Base-by-base conservation (phyloP, 495 filamentous ascomycete species). In the Trichoderma reesei region DNA sequence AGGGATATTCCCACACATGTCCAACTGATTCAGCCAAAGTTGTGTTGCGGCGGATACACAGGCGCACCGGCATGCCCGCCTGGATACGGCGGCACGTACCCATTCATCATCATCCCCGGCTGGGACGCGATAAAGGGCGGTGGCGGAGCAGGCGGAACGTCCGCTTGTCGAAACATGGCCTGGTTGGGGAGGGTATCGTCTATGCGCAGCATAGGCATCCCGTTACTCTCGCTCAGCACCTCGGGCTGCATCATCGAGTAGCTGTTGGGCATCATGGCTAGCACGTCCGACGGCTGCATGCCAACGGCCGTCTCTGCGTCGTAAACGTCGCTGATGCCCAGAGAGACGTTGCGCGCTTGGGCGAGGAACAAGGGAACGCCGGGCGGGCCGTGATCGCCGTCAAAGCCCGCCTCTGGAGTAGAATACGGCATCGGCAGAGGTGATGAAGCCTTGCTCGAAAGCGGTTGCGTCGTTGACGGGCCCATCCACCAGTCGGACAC, bases 321-420 rank as follows among this genome's bases (percentile, higher is more conserved):
- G 13, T 56, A 56, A 9, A 56, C 33, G n/a, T 56, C 48, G 48
- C 20, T 31, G 31, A 56, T 13, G 7, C 48, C 48, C 16, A 61
- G 10, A 6, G 61, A 34, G 33, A 46, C 38, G n/a, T 62, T 46
- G 37, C 61, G 61, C 41, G 61, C 61, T 18, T 41, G 26, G 26
- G 61, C 61, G n/a, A 62, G 39, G n/a, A 62, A 44, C 16, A 62
- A 6, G 26, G 61, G 61, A 3, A 62, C 16, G 39, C 61, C 61
- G 20, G 61, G 61, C 39, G 61, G 61, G 18, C 61, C 61, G 33
- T 62, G 31, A 13, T 41, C 41, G 13, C n/a, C 20, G n/a, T 62
- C 61, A 34, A 46, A 31, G 61, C 37, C 39, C 16, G n/a, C 20
- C 1, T 62, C 38, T 14, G 39, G n/a, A 20, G 14, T 56, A 56